Base-by-base conservation (phyloP, 1,284 basidiomycete genomes). In the Mycena sp. region DNA sequence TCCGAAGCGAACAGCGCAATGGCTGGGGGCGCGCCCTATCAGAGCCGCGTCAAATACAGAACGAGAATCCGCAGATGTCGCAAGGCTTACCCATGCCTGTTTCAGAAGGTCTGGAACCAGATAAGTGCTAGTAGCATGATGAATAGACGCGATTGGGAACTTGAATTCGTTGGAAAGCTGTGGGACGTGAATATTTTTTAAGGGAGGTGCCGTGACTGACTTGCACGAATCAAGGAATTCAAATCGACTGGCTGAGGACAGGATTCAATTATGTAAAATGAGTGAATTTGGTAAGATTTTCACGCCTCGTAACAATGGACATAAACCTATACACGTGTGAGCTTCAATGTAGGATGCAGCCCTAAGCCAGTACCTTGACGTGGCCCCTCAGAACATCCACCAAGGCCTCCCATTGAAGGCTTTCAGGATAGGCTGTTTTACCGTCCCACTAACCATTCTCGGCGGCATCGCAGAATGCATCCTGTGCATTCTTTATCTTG, bases 1-100 rank as follows among this genome's bases (percentile, higher is more conserved):
- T 80, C 81, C 61, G 89, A 91, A 2, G 90, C 88, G 70, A 95
- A 95, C 53, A 95, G 76, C 4, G 93, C 92, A 37, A 88, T 79
- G 14, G 90, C 89, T 2, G 93, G 92, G 0, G 83, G 75, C 38
- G 77, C 74, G 21, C 83, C 86, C 40, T 46, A 26, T 1, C 5
- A 9, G 4, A 19, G n/a, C n/a, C n/a, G n/a, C n/a, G n/a, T n/a
- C n/a, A n/a, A n/a, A n/a, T n/a, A n/a, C n/a, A n/a, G n/a, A n/a
- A n/a, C n/a, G n/a, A n/a, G n/a, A n/a, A n/a, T n/a, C n/a, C n/a
- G n/a, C n/a, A n/a, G n/a, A n/a, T n/a, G n/a, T n/a, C n/a, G n/a
- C n/a, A n/a, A n/a, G n/a, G 23, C 51, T 16, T 37, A 44, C 51
- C 88, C 70, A 93, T 3, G 88, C 85, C 71, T 87, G 83, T 77